These are phyloP conservation scores for Aspergillus ochraceus DNA, from an alignment of 2,329 filamentous ascomycete genomes.

Conservation along the genomic window DNA sequence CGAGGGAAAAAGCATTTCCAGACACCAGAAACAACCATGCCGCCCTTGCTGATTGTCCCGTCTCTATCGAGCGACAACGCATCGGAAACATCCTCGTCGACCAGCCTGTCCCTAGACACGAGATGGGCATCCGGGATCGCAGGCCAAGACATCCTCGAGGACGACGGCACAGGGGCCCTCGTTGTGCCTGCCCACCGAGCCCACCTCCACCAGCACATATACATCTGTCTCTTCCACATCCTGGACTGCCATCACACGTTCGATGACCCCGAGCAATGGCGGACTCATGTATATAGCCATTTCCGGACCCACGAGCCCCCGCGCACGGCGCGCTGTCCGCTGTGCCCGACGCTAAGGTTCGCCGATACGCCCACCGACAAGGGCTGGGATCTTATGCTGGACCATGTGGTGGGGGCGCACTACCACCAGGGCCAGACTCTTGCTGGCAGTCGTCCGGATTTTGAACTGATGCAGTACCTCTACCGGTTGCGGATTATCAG, in stretches of 20 bases:
- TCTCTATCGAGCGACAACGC: slow-evolving; percentile 31
- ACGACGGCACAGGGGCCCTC: slow-evolving; percentile 31
- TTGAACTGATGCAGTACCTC: slow-evolving; percentile 48
- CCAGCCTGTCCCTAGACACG: slow-evolving; percentile 33
- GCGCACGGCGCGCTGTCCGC: slow-evolving; percentile 42
- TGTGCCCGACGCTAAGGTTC: slow-evolving; percentile 35
- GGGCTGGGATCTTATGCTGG: slow-evolving; percentile 45
- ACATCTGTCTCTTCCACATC: slow-evolving; percentile 47
- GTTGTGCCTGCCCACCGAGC: slow-evolving; percentile 22
- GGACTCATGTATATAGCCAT: slow-evolving; percentile 46
- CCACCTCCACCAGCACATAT: slow-evolving; percentile 17
- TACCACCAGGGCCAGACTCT: slow-evolving; percentile 43
- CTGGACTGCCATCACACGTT: slow-evolving; percentile 45
- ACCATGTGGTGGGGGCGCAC: slow-evolving; percentile 43
- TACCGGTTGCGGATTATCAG: slow-evolving; percentile 44
- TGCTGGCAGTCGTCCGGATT: slow-evolving; percentile 41
- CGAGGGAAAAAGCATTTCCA: too few relatives aligned
- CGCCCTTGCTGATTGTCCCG: slow-evolving; percentile 27
- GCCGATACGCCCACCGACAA: slow-evolving; percentile 24
- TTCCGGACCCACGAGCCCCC: slow-evolving; percentile 44
- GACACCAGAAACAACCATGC: slow-evolving; percentile 10
- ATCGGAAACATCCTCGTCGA: slow-evolving; percentile 28
- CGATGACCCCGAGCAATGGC: slow-evolving; percentile 40
- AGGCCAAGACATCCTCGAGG: slow-evolving; percentile 25
- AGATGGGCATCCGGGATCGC: slow-evolving; percentile 23